Conservation (phyloP, 2,329 filamentous ascomycete genomes). For the Proliferodiscus dingleyae region DNA sequence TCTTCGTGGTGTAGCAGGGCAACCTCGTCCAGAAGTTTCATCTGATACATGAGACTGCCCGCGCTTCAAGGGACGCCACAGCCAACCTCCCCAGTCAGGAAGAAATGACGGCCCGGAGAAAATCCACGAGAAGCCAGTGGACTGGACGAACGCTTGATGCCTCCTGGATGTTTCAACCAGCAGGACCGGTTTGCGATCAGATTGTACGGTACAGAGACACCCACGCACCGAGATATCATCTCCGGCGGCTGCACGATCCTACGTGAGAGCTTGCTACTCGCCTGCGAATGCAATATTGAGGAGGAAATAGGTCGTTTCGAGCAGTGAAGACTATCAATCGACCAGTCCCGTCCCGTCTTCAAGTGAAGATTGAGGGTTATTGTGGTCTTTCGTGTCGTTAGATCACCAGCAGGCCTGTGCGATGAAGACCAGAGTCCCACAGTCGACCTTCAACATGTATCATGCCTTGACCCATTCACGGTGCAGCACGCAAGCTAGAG, state of each 20-base stretch:
- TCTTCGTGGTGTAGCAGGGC: constrained; percentile 5
- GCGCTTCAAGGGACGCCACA: constrained; percentile 25
- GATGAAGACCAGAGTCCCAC: constrained; percentile 3
- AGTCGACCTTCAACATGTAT: constrained; percentile 6
- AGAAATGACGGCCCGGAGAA: constrained; percentile 1
- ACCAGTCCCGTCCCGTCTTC: too few species aligned
- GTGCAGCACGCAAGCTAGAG: not conserved
- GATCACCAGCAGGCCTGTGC: constrained; percentile 5
- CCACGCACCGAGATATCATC: not conserved
- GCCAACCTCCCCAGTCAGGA: constrained; percentile 5
- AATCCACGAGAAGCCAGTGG: not conserved
- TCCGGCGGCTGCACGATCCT: not conserved
- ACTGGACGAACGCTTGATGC: constrained; percentile 11
- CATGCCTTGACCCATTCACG: constrained; percentile 13
- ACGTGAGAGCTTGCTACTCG: not conserved
- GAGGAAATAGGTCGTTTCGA: not conserved
- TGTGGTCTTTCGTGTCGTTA: not conserved
- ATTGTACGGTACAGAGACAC: not conserved
- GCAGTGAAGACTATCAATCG: too few species aligned
- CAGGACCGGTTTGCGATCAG: constrained; percentile 3
- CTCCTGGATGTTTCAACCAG: constrained; percentile 2
- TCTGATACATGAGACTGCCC: constrained; percentile 24
- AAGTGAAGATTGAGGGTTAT: not conserved
- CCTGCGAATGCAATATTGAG: not conserved
- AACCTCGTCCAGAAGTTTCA: constrained; percentile 24